Conservation (phyloP, 2,329 filamentous ascomycete species). For the Pseudonectria buxi region DNA sequence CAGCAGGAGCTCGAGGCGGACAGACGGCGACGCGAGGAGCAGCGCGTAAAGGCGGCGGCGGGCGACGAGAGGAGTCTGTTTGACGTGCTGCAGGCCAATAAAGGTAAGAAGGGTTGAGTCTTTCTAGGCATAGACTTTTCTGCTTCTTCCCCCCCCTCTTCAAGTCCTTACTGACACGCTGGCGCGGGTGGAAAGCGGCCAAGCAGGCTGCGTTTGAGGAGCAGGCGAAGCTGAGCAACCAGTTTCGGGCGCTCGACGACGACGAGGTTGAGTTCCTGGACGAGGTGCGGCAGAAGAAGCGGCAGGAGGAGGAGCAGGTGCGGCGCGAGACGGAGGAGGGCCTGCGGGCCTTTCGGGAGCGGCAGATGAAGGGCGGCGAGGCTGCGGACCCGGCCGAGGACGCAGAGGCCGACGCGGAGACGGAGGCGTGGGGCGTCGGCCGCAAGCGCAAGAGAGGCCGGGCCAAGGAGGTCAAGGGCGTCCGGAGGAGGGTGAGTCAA, state of each 20-base stretch:
- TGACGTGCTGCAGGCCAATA: slow-evolving; percentile 74
- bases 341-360: slow-evolving; percentile 47
- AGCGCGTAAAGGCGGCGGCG: slow-evolving; percentile 35
- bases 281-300: slow-evolving; percentile 43
- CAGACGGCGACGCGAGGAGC: slow-evolving; percentile 46
- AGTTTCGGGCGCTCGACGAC: slow-evolving; percentile 71
- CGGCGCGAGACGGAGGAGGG: slow-evolving; percentile 51
- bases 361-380: slow-evolving; percentile 32
- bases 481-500: slow-evolving; percentile 21
- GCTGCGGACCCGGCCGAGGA: slow-evolving; percentile 18
- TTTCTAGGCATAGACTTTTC: slow-evolving; percentile 1
- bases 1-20: slow-evolving; percentile 59
- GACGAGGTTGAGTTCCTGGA: slow-evolving; percentile 73
- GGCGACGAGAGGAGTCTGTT: slow-evolving; percentile 57
- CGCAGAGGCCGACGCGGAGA: slow-evolving; percentile 13
- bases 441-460: slow-evolving; percentile 32
- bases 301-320: slow-evolving; percentile 47
- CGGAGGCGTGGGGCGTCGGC: slow-evolving; percentile 28
- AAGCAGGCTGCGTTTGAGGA: slow-evolving; percentile 82
- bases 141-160: no score
- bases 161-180: background rate
- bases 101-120: slow-evolving; percentile 46
- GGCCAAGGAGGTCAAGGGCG: slow-evolving; percentile 30
- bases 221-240: slow-evolving; percentile 62
- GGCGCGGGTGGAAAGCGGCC: slow-evolving; percentile 57